phyloP scores from a whole-genome alignment of 805 yeast species.

The Kluyveromyces nonfermentans region DNA sequence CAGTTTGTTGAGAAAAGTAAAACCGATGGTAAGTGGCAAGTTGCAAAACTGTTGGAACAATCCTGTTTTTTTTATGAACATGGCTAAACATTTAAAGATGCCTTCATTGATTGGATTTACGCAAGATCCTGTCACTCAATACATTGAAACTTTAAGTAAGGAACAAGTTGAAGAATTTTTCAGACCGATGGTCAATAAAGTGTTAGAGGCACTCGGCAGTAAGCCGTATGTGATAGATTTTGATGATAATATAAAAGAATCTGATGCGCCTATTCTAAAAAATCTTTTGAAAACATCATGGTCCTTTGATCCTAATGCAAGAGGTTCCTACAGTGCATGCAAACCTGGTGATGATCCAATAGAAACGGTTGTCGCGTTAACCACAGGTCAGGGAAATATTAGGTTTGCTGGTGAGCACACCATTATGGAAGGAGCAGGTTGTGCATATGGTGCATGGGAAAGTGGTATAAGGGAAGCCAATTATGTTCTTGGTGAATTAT shows the following conservation, averaged over 20 bases:
- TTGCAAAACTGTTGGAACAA: constrained; percentile 33
- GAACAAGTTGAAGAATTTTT: constrained; percentile 47
- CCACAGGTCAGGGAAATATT: constrained; percentile 47
- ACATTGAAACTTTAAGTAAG: constrained; percentile 41
- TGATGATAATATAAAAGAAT: not conserved
- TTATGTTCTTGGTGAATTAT: constrained; percentile 21
- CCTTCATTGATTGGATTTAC: constrained; percentile 58
- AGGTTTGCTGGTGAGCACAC: constrained; percentile 93
- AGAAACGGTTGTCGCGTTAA: constrained; percentile 50
- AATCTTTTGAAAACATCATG: constrained; percentile 52
- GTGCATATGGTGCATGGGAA: constrained; percentile 84
- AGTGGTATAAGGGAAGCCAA: constrained; percentile 58
- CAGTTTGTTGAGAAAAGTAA: constrained; percentile 9
- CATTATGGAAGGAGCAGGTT: constrained; percentile 77
- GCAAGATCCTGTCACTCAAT: constrained; percentile 65
- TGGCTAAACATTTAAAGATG: constrained; percentile 36
- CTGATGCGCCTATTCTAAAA: constrained; percentile 28
- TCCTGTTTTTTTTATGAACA: constrained; percentile 56
- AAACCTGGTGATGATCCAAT: constrained; percentile 61
- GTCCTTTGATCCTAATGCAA: constrained; percentile 68
- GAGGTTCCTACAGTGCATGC: constrained; percentile 78
- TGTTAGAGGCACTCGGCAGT: constrained; percentile 11
- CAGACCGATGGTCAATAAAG: constrained; percentile 37
- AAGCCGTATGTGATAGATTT: constrained; percentile 6
- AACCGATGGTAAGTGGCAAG: constrained; percentile 1